Conservation (phyloP, 176 grass and related monocot species). For the Metroxylon sagu region DNA sequence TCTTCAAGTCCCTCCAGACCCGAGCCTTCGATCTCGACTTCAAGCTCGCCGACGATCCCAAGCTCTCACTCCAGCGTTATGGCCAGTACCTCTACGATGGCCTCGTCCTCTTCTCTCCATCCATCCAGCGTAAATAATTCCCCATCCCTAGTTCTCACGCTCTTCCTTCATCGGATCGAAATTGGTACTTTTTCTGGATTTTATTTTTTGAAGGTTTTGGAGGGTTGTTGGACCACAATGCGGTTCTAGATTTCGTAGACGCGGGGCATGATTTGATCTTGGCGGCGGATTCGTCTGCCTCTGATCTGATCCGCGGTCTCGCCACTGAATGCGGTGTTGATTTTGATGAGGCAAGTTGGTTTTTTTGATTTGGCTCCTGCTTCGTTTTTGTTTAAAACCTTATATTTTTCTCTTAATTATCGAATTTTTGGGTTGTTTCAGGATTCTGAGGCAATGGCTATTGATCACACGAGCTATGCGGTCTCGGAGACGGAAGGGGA, state of each 20-base stretch:
- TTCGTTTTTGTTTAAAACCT: too few relatives aligned
- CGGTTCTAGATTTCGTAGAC: slow-evolving; percentile 72
- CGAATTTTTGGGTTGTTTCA: slow-evolving; percentile 17
- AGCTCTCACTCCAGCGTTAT: slow-evolving; percentile 70
- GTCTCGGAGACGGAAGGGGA: slow-evolving; percentile 67
- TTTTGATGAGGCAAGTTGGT: slow-evolving; percentile 79
- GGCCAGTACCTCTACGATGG: slow-evolving; percentile 88
- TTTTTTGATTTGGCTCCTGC: background rate
- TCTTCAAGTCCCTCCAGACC: slow-evolving; percentile 66
- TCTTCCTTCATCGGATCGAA: too few relatives aligned
- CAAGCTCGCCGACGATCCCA: slow-evolving; percentile 70
- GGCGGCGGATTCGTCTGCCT: slow-evolving; percentile 66
- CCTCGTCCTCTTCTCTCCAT: slow-evolving; percentile 75
- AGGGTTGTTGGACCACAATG: slow-evolving; percentile 73
- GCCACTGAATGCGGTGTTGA: slow-evolving; percentile 86
- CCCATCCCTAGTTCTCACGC: slow-evolving; percentile 6
- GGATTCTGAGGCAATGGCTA: slow-evolving; percentile 73
- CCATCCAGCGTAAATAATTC: slow-evolving; percentile 40
- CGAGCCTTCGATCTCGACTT: slow-evolving; percentile 77
- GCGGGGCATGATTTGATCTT: slow-evolving; percentile 87
- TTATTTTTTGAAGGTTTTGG: slow-evolving; percentile 49
- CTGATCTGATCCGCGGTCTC: slow-evolving; percentile 86
- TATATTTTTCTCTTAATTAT: background rate
- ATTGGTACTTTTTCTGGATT: too few relatives aligned
- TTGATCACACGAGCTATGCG: slow-evolving; percentile 85